A percentile compares a stretch with the other conserved stretches of the same genome.
These are phyloP conservation scores for Neurospora pannonica DNA, from an alignment of 495 filamentous ascomycete genomes.

Conservation along the genomic window DNA sequence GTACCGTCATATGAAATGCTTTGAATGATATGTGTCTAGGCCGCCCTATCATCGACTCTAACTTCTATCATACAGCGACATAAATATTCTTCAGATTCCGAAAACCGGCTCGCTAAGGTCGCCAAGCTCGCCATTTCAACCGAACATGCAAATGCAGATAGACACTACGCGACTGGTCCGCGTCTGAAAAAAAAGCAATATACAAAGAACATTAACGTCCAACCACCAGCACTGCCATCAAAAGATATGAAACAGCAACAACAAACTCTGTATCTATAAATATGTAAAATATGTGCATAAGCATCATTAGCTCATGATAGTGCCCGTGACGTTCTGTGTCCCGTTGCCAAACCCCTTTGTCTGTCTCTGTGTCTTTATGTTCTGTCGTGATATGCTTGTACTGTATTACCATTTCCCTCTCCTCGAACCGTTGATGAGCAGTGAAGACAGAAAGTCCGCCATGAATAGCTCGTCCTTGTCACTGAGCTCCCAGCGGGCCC, in stretches of 20 bases:
- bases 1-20: background rate
- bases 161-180: background rate
- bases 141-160: background rate
- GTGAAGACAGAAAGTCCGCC: slow-evolving; percentile 19
- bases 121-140: background rate
- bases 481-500: slow-evolving; percentile 26
- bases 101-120: background rate
- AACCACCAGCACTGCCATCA: background rate
- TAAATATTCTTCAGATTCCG: background rate
- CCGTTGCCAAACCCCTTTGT: background rate
- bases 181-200: background rate
- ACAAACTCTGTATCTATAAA: background rate
- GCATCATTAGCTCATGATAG: background rate
- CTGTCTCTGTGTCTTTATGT: background rate
- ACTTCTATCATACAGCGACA: background rate
- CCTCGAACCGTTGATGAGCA: slow-evolving; percentile 3
- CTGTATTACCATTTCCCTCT: background rate
- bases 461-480: slow-evolving; percentile 27
- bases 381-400: background rate
- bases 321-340: background rate
- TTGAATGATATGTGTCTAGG: too few species aligned
- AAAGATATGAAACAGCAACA: background rate
- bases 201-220: background rate
- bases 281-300: background rate
- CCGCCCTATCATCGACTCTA: background rate